Conservation (phyloP, 305 asterid species). For the Solanum hybrid region DNA sequence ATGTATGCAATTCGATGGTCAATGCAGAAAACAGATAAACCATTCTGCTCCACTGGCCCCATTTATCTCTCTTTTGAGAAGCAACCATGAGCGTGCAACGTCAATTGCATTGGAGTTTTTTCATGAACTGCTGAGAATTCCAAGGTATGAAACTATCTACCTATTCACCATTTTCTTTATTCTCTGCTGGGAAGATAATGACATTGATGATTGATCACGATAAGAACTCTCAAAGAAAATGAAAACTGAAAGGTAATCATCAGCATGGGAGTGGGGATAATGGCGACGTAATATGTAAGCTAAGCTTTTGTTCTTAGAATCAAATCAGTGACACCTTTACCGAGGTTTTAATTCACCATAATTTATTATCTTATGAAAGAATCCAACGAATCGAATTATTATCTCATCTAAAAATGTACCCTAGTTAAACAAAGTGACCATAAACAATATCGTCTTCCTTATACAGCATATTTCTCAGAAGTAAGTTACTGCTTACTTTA, state of each 20-base stretch:
- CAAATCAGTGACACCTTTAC: not conserved
- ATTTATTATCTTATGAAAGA: not conserved
- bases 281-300: not conserved
- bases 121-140: conserved; percentile 65
- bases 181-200: not conserved
- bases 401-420: not conserved
- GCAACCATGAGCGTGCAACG: conserved; percentile 54
- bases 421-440: not conserved
- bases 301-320: not conserved
- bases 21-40: conserved; percentile 52
- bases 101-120: conserved; percentile 54
- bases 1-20: conserved; percentile 70
- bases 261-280: not conserved
- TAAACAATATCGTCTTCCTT: not conserved
- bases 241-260: not conserved
- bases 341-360: not conserved
- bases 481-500: not conserved
- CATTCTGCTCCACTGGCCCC: conserved; percentile 42
- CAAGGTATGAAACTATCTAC: conserved; percentile 33
- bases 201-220: not conserved
- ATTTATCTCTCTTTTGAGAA: conserved; percentile 55
- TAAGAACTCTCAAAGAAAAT: not conserved
- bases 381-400: not conserved
- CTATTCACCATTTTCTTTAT: not conserved
- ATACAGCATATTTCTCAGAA: not conserved